These are phyloP conservation scores for Nannizziopsis arthrosporioides DNA, from an alignment of 2,329 filamentous ascomycete genomes.

Conservation along the genomic window DNA sequence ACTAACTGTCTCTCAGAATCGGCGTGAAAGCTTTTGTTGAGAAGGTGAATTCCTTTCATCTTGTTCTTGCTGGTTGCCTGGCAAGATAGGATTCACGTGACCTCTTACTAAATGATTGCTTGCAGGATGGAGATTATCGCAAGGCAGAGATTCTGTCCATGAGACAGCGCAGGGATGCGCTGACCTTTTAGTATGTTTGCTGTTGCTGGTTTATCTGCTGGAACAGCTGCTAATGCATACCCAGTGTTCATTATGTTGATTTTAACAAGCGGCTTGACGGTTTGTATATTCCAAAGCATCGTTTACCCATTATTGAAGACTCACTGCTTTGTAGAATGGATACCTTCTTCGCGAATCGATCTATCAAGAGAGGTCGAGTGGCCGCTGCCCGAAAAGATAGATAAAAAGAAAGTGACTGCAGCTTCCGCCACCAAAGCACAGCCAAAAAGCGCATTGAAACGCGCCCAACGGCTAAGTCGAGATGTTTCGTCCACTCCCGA, in stretches of 20 bases:
- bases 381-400: conserved; percentile 81
- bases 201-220: neutral
- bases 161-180: conserved; percentile 73
- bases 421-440: conserved; percentile 43
- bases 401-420: conserved; percentile 65
- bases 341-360: conserved; percentile 69
- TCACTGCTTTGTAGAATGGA: conserved; percentile 60
- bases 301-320: neutral
- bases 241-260: conserved; percentile 81
- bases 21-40: conserved; percentile 57
- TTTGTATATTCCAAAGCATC: conserved; percentile 19
- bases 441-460: conserved; percentile 49
- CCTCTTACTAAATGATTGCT: conserved; percentile 1
- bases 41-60: conserved; percentile 42
- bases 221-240: conserved; percentile 15
- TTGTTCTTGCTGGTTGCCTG: neutral
- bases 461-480: conserved; percentile 37
- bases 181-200: conserved; percentile 59
- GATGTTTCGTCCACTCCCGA: conserved; percentile 49
- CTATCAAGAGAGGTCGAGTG: conserved; percentile 87
- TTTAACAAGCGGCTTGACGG: conserved; percentile 78
- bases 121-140: conserved; percentile 64
- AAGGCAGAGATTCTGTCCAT: conserved; percentile 97
- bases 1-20: conserved; percentile 36
- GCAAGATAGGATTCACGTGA: conserved; percentile 17